A percentile compares a stretch with the other conserved stretches of the same genome.
phyloP scores from a whole-genome alignment of 2,329 filamentous ascomycete genomes.

The Xylaria sp. region DNA sequence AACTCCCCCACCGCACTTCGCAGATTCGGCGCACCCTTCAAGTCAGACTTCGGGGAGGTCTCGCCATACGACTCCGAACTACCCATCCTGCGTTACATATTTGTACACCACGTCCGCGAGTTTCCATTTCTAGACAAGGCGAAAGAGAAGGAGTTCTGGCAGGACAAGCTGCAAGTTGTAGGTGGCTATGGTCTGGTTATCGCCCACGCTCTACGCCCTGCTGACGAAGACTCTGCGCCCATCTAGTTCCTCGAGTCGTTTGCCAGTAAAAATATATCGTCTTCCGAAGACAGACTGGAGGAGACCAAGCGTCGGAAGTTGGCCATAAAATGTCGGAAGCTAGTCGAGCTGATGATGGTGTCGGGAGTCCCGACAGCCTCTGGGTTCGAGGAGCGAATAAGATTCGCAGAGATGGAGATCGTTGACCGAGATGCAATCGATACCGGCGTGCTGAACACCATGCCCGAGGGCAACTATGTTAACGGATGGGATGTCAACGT shows the following conservation, averaged over 20 bases:
- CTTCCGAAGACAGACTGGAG: conserved; percentile 92
- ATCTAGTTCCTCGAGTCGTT: conserved; percentile 91
- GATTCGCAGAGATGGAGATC: conserved; percentile 95
- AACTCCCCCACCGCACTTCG: conserved; percentile 93
- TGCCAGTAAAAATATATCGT: conserved; percentile 94
- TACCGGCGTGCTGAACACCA: conserved; percentile 80
- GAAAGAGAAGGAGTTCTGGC: conserved; percentile 98
- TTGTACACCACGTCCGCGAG: conserved; percentile 95
- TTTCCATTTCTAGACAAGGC: conserved; percentile 98
- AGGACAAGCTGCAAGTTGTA: conserved; percentile 94
- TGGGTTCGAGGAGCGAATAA: conserved; percentile 95
- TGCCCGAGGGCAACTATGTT: conserved; percentile 88
- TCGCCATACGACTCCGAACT: conserved; percentile 92
- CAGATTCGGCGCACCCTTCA: conserved; percentile 94
- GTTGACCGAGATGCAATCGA: conserved; percentile 93
- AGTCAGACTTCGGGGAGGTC: conserved; percentile 88
- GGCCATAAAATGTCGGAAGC: conserved; percentile 88
- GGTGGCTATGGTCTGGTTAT: conserved; percentile 41
- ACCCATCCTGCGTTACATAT: conserved; percentile 92
- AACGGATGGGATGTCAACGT: conserved; percentile 98
- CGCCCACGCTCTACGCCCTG: background rate
- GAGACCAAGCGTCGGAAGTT: conserved; percentile 94
- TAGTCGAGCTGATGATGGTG: conserved; percentile 99
- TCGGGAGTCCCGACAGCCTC: conserved; percentile 94
- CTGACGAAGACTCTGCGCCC: conserved; percentile 1